phyloP scores from a whole-genome alignment of 2,329 filamentous ascomycete genomes.

The Madurella fahalii region DNA sequence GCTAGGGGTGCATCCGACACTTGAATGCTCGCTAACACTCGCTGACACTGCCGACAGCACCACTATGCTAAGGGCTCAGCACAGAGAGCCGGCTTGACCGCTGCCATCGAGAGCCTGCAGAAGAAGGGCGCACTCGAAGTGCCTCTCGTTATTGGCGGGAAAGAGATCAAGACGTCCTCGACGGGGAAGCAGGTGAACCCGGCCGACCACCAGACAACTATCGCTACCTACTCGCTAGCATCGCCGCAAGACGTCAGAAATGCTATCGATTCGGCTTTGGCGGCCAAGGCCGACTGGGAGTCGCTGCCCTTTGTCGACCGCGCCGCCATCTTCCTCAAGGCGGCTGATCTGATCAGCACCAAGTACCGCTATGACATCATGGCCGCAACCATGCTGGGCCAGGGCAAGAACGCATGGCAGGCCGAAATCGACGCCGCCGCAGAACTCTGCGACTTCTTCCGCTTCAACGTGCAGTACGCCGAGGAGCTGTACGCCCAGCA shows the following conservation, averaged over 20 bases:
- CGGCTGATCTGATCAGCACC: constrained; percentile 80
- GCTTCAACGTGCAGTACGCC: constrained; percentile 92
- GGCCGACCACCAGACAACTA: constrained; percentile 67
- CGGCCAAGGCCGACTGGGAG: constrained; percentile 85
- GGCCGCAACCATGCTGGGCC: constrained; percentile 91
- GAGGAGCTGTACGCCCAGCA: constrained; percentile 87
- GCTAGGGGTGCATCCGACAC: too few relatives aligned
- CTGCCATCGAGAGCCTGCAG: constrained; percentile 67
- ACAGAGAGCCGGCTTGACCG: constrained; percentile 70
- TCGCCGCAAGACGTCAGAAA: constrained; percentile 68
- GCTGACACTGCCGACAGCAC: constrained; percentile 53
- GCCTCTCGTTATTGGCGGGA: constrained; percentile 78
- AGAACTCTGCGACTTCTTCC: constrained; percentile 86
- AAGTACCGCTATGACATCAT: constrained; percentile 98
- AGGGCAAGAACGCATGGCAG: constrained; percentile 98
- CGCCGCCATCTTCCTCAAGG: constrained; percentile 91
- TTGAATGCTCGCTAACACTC: too few relatives aligned
- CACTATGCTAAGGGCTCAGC: constrained; percentile 81
- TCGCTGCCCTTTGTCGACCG: constrained; percentile 82
- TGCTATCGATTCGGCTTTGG: constrained; percentile 79
- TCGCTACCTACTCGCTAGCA: constrained; percentile 84
- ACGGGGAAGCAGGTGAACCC: constrained; percentile 75
- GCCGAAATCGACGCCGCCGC: constrained; percentile 97
- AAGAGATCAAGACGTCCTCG: constrained; percentile 65
- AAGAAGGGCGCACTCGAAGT: constrained; percentile 69